These are phyloP conservation scores for Collybia sordida DNA, from an alignment of 768 basidiomycete genomes.

Conservation along the genomic window DNA sequence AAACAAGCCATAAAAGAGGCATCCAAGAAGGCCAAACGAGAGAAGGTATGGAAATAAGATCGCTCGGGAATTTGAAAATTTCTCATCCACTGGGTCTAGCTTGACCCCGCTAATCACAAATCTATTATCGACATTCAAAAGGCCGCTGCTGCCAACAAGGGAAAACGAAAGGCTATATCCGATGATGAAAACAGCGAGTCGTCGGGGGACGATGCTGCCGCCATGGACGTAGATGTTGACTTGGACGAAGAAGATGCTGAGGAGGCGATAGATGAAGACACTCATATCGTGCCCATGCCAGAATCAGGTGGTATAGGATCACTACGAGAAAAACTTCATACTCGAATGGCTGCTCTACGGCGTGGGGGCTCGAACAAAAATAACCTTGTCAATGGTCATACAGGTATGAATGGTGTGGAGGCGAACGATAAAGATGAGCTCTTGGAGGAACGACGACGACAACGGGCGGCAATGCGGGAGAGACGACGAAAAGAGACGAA, in stretches of 20 bases:
- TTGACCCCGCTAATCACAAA: constrained; percentile 91
- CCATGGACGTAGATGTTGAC: constrained; percentile 38
- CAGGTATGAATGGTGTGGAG: constrained; percentile 30
- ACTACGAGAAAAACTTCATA: constrained; percentile 73
- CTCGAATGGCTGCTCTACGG: constrained; percentile 70
- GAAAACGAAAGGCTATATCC: constrained; percentile 47
- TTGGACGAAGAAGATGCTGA: constrained; percentile 35
- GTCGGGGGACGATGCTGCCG: constrained; percentile 22
- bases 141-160: constrained; percentile 34
- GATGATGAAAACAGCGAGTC: constrained; percentile 30
- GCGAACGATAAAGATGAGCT: constrained; percentile 70
- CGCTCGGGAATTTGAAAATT: not conserved
- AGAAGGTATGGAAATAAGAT: constrained; percentile 59
- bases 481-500: constrained; percentile 81
- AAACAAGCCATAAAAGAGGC: constrained; percentile 90
- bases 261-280: constrained; percentile 31
- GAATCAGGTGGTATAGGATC: constrained; percentile 56
- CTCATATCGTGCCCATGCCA: constrained; percentile 61
- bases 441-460: constrained; percentile 73
- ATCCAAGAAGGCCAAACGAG: constrained; percentile 82
- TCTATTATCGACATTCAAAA: constrained; percentile 69
- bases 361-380: constrained; percentile 29
- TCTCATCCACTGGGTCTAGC: constrained; percentile 42
- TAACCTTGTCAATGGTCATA: constrained; percentile 5
- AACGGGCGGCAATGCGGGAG: constrained; percentile 83